Evolutionary conservation across 371 early-diverging fungal species (phyloP).

Genomic region (Apophysomyces trapeziformis): DNA sequence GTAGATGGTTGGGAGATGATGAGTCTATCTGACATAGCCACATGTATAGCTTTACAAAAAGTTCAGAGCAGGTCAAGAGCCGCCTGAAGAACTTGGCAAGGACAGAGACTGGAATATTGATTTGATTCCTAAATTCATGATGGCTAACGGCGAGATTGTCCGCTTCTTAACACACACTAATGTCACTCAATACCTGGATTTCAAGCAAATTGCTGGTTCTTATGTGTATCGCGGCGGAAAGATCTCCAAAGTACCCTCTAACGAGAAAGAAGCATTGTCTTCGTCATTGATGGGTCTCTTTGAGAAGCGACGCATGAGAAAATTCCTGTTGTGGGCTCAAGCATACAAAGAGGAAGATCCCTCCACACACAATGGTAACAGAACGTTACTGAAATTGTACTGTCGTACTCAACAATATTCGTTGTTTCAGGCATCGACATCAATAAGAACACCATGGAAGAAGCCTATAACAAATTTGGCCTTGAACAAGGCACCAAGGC

Average conservation of each 20-base stretch:
- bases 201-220: constrained; percentile 96
- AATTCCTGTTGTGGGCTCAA: constrained; percentile 97
- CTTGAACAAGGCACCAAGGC: constrained; percentile 95
- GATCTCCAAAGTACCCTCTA: constrained; percentile 97
- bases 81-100: constrained; percentile 75
- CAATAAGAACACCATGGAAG: constrained; percentile 76
- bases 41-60: constrained; percentile 78
- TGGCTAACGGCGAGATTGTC: constrained; percentile 96
- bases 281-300: constrained; percentile 93
- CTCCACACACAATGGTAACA: constrained; percentile 75
- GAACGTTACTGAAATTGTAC: neutral
- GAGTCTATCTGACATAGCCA: neutral
- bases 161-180: constrained; percentile 92
- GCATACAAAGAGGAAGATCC: constrained; percentile 82
- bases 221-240: constrained; percentile 91
- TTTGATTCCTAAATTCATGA: constrained; percentile 99
- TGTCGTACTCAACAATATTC: neutral
- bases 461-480: constrained; percentile 92
- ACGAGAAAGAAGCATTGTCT: constrained; percentile 86
- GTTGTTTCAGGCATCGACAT: constrained; percentile 68
- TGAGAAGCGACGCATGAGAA: constrained; percentile 96
- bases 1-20: neutral
- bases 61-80: constrained; percentile 74
- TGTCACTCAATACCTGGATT: constrained; percentile 97
- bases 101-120: constrained; percentile 98